These are phyloP conservation scores for Magnolia changhungtana DNA, from an alignment of 164 flowering plant genomes.

Conservation along the genomic window DNA sequence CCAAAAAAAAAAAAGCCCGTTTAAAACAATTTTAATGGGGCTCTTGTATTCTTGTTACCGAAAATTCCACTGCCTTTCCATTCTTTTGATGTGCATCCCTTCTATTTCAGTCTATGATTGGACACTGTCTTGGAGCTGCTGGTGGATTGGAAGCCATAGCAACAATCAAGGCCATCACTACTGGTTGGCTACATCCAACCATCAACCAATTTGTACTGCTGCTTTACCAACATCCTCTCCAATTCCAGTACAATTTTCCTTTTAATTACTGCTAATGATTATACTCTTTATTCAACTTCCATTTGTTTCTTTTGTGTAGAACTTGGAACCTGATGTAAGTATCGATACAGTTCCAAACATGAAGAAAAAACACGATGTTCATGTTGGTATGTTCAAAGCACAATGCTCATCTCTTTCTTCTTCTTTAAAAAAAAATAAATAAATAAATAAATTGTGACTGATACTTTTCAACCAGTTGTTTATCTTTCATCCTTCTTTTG, in stretches of 20 bases:
- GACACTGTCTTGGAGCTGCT: conserved; percentile 62
- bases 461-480: not conserved
- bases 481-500: not conserved
- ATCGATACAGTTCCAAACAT: conserved; percentile 71
- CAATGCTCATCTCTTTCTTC: too few species aligned
- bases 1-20: too few species aligned
- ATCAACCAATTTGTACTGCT: conserved; percentile 53
- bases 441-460: too few species aligned
- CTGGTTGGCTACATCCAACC: conserved; percentile 68
- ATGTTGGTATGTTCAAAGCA: conserved; percentile 50
- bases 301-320: conserved; percentile 24
- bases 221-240: not conserved
- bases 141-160: conserved; percentile 68
- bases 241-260: not conserved
- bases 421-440: too few species aligned
- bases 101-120: conserved; percentile 51
- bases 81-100: not conserved
- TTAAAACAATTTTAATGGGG: not conserved
- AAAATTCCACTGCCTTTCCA: not conserved
- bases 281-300: not conserved
- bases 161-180: conserved; percentile 55
- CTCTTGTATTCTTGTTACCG: not conserved
- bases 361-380: conserved; percentile 65
- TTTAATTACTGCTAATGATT: not conserved
- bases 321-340: conserved; percentile 55